These are phyloP conservation scores for Tetrastigma voinierianum DNA, from an alignment of 164 flowering plant species.

Conservation along the genomic window DNA sequence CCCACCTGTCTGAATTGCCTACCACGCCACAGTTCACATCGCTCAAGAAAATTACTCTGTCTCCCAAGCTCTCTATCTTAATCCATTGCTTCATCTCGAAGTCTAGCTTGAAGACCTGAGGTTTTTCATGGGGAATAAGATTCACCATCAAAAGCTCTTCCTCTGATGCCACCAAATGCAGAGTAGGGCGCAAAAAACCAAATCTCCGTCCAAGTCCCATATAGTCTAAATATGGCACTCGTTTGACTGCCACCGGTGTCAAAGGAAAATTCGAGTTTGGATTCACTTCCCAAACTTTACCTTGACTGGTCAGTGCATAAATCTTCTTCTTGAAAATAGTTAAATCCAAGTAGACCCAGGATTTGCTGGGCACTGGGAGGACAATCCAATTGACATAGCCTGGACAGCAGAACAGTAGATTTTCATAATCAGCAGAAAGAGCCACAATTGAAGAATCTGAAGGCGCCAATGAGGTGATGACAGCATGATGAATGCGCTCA, in stretches of 20 bases:
- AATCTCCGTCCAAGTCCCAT: too few relatives aligned
- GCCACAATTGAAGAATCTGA: background rate
- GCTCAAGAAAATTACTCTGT: slow-evolving; percentile 3
- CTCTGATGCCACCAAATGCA: slow-evolving; percentile 1
- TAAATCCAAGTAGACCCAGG: slow-evolving; percentile 5
- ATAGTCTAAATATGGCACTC: background rate
- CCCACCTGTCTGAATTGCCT: slow-evolving; percentile 1
- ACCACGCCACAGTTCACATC: background rate
- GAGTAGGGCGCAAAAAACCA: background rate
- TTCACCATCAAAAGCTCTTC: slow-evolving; percentile 6
- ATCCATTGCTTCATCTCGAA: slow-evolving; percentile 2
- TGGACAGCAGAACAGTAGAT: background rate
- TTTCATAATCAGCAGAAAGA: background rate
- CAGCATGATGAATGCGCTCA: background rate
- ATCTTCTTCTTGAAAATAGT: slow-evolving; percentile 10
- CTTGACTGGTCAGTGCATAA: background rate
- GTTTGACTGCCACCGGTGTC: background rate
- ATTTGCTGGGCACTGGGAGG: background rate
- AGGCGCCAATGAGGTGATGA: background rate
- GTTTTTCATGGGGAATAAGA: background rate
- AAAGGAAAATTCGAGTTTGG: background rate
- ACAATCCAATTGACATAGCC: background rate
- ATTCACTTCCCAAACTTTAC: slow-evolving; percentile 2
- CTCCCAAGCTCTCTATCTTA: slow-evolving; percentile 7
- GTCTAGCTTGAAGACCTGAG: slow-evolving; percentile 6